Evolutionary conservation across 441 rosid species (phyloP).

Genomic region (Pelargonium cotyledonis): DNA sequence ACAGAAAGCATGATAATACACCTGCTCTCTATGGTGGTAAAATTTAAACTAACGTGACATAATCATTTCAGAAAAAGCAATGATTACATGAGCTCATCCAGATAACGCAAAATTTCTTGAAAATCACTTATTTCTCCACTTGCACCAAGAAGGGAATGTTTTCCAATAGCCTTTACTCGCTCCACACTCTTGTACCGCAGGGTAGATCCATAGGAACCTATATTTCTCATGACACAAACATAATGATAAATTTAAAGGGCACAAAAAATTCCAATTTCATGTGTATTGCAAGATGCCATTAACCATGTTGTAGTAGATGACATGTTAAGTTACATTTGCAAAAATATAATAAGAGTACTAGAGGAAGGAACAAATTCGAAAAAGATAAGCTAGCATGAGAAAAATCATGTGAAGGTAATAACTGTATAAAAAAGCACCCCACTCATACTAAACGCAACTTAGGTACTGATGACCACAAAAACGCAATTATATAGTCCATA

Average conservation of each 20-base stretch:
- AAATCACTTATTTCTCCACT: slow-evolving; percentile 97
- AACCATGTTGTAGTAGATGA: background rate
- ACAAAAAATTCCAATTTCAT: too few species aligned
- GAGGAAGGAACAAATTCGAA: background rate
- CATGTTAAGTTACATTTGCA: background rate
- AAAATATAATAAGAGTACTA: background rate
- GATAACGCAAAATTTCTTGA: slow-evolving; percentile 77
- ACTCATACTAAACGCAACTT: background rate
- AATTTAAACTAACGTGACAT: background rate
- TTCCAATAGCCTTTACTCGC: slow-evolving; percentile 78
- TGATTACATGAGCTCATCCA: slow-evolving; percentile 86
- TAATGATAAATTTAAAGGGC: background rate
- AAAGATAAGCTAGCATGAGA: background rate
- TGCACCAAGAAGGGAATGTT: slow-evolving; percentile 92
- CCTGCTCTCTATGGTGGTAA: background rate
- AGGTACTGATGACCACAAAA: background rate
- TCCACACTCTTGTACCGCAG: slow-evolving; percentile 83
- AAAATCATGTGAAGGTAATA: background rate
- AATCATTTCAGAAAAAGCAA: slow-evolving; percentile 3
- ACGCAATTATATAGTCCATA: background rate
- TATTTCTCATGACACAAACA: background rate
- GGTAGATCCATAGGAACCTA: slow-evolving; percentile 95
- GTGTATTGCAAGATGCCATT: background rate
- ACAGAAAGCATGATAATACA: background rate
- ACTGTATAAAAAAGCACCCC: background rate